Conservation (phyloP, 2,329 filamentous ascomycete genomes). For the Fonsecaea monophora region DNA sequence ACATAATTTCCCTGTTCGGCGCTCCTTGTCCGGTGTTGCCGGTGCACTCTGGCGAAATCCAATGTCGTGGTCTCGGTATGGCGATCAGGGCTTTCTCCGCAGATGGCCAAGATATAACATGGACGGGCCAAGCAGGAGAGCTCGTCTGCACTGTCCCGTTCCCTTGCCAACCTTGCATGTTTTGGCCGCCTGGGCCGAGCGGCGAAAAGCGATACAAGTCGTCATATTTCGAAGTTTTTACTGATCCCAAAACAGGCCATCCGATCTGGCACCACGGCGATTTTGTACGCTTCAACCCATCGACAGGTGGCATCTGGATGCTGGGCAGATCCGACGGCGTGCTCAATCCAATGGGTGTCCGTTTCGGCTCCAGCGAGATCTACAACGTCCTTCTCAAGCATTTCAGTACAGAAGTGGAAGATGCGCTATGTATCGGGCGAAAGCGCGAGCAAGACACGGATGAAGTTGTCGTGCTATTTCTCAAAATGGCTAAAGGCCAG, state of each 20-base stretch:
- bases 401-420: slow-evolving; percentile 78
- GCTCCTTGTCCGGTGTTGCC: slow-evolving; percentile 79
- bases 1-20: slow-evolving; percentile 95
- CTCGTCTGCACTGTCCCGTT: slow-evolving; percentile 87
- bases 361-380: slow-evolving; percentile 93
- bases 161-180: slow-evolving; percentile 87
- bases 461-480: slow-evolving; percentile 86
- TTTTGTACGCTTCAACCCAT: slow-evolving; percentile 75
- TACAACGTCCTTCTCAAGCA: slow-evolving; percentile 91
- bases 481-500: slow-evolving; percentile 72
- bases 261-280: slow-evolving; percentile 90
- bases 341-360: slow-evolving; percentile 86
- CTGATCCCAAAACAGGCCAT: slow-evolving; percentile 45
- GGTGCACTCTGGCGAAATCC: slow-evolving; percentile 75
- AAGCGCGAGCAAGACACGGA: slow-evolving; percentile 74
- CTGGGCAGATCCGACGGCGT: slow-evolving; percentile 91
- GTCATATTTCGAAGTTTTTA: slow-evolving; percentile 87
- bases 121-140: slow-evolving; percentile 77
- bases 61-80: slow-evolving; percentile 80
- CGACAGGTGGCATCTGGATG: slow-evolving; percentile 83
- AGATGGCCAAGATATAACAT: slow-evolving; percentile 62
- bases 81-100: slow-evolving; percentile 67
- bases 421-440: slow-evolving; percentile 86
- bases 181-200: slow-evolving; percentile 72
- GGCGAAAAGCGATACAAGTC: slow-evolving; percentile 78